These are phyloP conservation scores for Theobroma cacao DNA, from an alignment of 345 rosid genomes.

Conservation along the genomic window DNA sequence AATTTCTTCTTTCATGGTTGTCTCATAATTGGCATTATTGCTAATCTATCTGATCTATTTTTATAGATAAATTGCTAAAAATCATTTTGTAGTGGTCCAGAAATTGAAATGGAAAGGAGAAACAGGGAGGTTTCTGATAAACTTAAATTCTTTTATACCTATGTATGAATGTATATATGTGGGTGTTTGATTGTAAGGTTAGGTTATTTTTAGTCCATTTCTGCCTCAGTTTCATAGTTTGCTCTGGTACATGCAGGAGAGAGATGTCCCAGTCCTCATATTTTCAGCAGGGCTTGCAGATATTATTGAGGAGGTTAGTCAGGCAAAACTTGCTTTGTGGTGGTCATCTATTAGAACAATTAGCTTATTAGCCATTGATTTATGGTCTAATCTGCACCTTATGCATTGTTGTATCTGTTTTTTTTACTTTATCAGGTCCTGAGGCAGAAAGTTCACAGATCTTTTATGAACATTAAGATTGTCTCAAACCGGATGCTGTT, in stretches of 20 bases:
- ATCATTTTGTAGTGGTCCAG: background rate
- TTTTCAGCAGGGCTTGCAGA: constrained; percentile 98
- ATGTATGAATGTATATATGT: background rate
- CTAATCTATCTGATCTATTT: background rate
- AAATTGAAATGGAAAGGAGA: background rate
- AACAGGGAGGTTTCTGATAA: background rate
- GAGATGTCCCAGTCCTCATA: constrained; percentile 68
- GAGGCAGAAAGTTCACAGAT: constrained; percentile 76
- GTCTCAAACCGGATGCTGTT: constrained; percentile 84
- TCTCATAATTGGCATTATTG: background rate
- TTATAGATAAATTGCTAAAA: background rate
- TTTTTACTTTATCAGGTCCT: constrained; percentile 50
- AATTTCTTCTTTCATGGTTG: background rate
- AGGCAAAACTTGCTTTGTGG: background rate
- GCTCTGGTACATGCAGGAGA: constrained; percentile 46
- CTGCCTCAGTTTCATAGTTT: background rate
- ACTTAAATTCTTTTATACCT: background rate
- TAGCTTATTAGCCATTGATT: background rate
- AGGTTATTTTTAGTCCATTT: background rate
- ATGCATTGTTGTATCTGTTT: background rate
- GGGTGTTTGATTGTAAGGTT: background rate
- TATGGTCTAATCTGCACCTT: background rate
- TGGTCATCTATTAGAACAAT: background rate
- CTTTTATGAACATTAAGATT: constrained; percentile 69
- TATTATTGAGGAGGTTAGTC: constrained; percentile 85